These are phyloP conservation scores for Ceratobasidium sp. DNA, from an alignment of 1,284 basidiomycete species.

Conservation along the genomic window DNA sequence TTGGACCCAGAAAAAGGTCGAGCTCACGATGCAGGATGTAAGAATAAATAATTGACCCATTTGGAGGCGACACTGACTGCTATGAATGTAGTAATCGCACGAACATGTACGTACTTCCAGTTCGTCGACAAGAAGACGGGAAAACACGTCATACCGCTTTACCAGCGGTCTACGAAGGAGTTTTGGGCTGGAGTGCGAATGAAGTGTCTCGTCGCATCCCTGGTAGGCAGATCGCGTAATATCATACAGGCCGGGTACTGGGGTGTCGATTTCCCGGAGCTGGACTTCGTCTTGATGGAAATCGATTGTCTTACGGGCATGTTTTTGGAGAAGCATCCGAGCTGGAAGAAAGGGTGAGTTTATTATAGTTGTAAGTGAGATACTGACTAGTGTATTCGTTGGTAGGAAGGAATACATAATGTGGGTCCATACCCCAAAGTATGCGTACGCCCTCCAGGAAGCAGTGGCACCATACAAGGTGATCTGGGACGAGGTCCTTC, in stretches of 20 bases:
- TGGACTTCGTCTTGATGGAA: not conserved
- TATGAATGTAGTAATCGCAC: not conserved
- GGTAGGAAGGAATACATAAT: too few relatives aligned
- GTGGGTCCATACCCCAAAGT: too few relatives aligned
- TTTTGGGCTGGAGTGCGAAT: not conserved
- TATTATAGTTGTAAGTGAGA: too few relatives aligned
- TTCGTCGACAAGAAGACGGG: not conserved
- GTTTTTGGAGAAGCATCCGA: not conserved
- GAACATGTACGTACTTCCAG: not conserved
- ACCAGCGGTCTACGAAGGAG: not conserved
- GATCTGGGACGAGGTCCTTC: too few relatives aligned
- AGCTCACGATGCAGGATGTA: not conserved
- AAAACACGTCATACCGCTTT: not conserved
- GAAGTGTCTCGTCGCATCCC: not conserved
- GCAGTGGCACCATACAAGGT: too few relatives aligned
- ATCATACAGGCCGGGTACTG: not conserved
- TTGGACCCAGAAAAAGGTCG: not conserved
- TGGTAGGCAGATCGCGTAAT: not conserved
- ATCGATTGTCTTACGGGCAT: not conserved
- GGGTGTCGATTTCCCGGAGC: not conserved
- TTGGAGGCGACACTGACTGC: not conserved
- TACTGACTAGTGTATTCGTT: too few relatives aligned
- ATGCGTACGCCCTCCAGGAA: too few relatives aligned
- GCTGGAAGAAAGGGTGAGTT: too few relatives aligned
- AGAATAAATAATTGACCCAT: not conserved